Conservation (phyloP, 331 rosid species). For the Telfairia occidentalis region DNA sequence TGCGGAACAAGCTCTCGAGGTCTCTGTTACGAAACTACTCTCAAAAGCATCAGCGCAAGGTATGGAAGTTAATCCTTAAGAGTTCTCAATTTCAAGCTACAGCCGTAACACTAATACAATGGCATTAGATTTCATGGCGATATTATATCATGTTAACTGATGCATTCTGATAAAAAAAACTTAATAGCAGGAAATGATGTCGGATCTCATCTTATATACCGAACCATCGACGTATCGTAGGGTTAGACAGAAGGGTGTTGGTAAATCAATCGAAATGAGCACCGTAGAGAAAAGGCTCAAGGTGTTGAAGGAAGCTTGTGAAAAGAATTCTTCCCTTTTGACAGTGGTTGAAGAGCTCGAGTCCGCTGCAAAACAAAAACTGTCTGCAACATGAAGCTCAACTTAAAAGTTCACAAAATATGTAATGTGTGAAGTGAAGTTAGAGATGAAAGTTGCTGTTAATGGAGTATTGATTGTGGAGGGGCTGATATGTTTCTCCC, state of each 20-base stretch:
- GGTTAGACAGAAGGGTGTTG: conserved; percentile 15
- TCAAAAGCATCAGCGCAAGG: conserved; percentile 66
- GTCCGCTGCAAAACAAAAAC: conserved; percentile 21
- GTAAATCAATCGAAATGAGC: conserved; percentile 14
- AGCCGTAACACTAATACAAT: neutral
- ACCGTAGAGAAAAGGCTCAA: conserved; percentile 39
- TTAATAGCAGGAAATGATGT: conserved; percentile 49
- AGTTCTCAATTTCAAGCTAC: neutral
- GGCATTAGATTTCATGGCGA: too few relatives aligned
- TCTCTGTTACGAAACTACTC: conserved; percentile 65
- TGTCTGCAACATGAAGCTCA: neutral
- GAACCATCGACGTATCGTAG: conserved; percentile 14
- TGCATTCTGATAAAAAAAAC: conserved; percentile 7
- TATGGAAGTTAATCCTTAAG: conserved; percentile 10
- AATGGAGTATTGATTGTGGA: neutral
- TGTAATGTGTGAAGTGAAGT: neutral
- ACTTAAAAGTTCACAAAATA: neutral
- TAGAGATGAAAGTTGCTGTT: neutral
- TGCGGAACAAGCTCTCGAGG: conserved; percentile 61
- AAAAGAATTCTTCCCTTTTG: conserved; percentile 60
- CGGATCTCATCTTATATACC: conserved; percentile 40
- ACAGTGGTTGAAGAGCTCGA: conserved; percentile 39
- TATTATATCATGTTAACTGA: neutral
- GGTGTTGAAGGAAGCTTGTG: conserved; percentile 52
- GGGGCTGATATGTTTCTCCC: neutral